These are phyloP conservation scores for Zanthoxylum bungeanum DNA, from an alignment of 345 rosid genomes.

Conservation along the genomic window DNA sequence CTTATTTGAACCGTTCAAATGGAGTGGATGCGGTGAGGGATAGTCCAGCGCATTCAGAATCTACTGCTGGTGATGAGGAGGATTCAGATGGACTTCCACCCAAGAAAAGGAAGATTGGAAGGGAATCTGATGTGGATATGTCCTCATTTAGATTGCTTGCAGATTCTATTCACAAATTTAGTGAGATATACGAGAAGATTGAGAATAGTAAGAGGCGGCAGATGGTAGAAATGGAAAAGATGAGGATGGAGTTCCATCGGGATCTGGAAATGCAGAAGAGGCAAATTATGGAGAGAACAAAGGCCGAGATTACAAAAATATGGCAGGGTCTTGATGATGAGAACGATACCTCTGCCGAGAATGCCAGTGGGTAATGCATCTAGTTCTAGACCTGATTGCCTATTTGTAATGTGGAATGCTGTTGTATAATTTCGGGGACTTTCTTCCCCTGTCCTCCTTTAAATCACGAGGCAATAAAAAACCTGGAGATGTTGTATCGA, in stretches of 20 bases:
- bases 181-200: slow-evolving; percentile 85
- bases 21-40: slow-evolving; percentile 90
- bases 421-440: slow-evolving; percentile 29
- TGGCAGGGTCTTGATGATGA: slow-evolving; percentile 46
- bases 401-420: slow-evolving; percentile 12
- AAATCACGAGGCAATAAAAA: slow-evolving; percentile 20
- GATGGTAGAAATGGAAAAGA: slow-evolving; percentile 85
- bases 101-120: slow-evolving; percentile 58
- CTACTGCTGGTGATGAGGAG: slow-evolving; percentile 50
- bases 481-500: slow-evolving; percentile 18
- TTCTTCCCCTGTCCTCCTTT: not conserved
- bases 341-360: slow-evolving; percentile 54
- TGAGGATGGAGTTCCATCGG: slow-evolving; percentile 88
- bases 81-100: slow-evolving; percentile 74
- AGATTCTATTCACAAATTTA: slow-evolving; percentile 77
- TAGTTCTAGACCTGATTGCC: not conserved
- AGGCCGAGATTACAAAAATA: slow-evolving; percentile 75
- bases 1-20: slow-evolving; percentile 60
- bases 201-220: slow-evolving; percentile 82
- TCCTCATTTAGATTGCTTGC: slow-evolving; percentile 73
- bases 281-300: slow-evolving; percentile 82
- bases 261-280: slow-evolving; percentile 89
- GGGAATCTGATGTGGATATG: slow-evolving; percentile 48
- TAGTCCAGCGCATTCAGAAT: slow-evolving; percentile 77
- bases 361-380: slow-evolving; percentile 51